Evolutionary conservation across 1,284 basidiomycete genomes (phyloP).

Genomic region (Coniferiporia sulphurascens): DNA sequence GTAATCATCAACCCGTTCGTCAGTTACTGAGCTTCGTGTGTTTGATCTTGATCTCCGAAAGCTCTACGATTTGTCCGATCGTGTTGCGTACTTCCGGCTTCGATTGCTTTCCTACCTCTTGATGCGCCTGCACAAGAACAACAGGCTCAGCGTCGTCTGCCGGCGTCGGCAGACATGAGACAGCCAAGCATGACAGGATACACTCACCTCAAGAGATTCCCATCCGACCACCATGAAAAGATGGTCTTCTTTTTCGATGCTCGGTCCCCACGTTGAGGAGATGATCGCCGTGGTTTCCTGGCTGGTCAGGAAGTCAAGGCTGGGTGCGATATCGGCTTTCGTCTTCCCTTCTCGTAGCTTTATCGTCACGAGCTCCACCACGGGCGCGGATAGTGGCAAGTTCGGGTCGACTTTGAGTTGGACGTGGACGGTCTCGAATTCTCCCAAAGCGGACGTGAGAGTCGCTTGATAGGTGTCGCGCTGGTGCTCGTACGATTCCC

Average conservation of each 20-base stretch:
- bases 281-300: background rate
- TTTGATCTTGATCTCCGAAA: background rate
- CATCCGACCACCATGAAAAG: background rate
- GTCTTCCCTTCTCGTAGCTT: background rate
- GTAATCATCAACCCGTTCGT: too few species aligned
- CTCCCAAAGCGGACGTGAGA: background rate
- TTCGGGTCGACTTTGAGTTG: background rate
- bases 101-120: background rate
- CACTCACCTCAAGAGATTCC: slow-evolving; percentile 2
- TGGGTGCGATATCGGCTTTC: background rate
- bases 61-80: background rate
- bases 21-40: background rate
- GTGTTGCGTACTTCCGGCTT: background rate
- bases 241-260: background rate
- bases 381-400: background rate
- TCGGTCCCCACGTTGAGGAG: background rate
- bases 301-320: background rate
- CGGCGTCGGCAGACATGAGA: background rate
- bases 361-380: background rate
- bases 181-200: too few species aligned
- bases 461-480: background rate
- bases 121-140: background rate
- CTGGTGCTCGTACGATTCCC: background rate
- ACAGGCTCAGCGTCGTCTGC: background rate
- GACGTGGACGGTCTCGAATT: background rate